Conservation (phyloP, 192 early-diverging fungal species). For the Geranomyces michiganensis region DNA sequence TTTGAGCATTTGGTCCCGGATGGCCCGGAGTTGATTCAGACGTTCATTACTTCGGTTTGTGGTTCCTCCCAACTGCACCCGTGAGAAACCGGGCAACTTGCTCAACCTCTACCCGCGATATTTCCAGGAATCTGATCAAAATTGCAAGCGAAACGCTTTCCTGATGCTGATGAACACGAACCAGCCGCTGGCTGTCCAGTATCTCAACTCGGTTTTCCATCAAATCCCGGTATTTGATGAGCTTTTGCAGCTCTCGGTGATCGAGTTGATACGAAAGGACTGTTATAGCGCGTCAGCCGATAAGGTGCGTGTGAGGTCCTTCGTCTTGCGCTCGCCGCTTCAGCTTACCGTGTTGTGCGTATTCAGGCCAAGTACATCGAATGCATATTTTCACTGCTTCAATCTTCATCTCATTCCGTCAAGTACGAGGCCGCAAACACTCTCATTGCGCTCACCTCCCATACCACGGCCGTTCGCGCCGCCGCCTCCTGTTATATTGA, state of each 20-base stretch:
- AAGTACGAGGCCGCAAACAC: conserved; percentile 98
- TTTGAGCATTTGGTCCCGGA: conserved; percentile 94
- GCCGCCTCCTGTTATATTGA: conserved; percentile 91
- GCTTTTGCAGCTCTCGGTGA: conserved; percentile 87
- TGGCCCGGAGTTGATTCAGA: conserved; percentile 85
- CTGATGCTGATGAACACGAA: conserved; percentile 85
- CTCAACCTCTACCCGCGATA: conserved; percentile 33
- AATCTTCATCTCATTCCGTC: conserved; percentile 81
- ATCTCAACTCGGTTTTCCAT: conserved; percentile 71
- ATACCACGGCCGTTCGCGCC: conserved; percentile 88
- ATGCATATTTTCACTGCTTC: conserved; percentile 84
- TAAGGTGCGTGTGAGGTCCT: conserved; percentile 59
- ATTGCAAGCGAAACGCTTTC: conserved; percentile 91
- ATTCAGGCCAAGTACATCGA: conserved; percentile 85
- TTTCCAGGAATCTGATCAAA: conserved; percentile 80
- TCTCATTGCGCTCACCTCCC: conserved; percentile 82
- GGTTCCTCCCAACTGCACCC: too few species aligned
- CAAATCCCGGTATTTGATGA: conserved; percentile 87
- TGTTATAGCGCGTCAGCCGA: conserved; percentile 77
- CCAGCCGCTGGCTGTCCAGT: conserved; percentile 80
- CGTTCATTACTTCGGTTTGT: conserved; percentile 38
- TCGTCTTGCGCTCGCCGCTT: background rate
- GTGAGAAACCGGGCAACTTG: background rate
- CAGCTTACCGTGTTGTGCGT: background rate
- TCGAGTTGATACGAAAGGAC: conserved; percentile 94